Base-by-base conservation (phyloP, 2,329 filamentous ascomycete species). In the Monilinia fructigena region DNA sequence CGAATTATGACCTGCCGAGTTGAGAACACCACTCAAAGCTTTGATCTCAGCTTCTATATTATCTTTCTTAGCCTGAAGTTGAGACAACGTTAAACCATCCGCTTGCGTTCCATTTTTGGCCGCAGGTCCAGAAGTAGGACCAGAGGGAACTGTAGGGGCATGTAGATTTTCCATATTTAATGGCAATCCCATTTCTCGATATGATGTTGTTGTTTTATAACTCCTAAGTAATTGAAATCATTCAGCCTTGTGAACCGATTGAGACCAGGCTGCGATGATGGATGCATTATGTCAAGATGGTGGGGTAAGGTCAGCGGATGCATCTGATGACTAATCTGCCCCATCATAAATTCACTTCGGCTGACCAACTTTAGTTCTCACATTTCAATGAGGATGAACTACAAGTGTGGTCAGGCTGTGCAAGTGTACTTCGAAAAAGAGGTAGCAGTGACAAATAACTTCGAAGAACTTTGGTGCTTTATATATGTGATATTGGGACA, bases 11-110 rank as follows among this genome's bases (percentile, higher is more conserved):
- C 85, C 74, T 80, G 97, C 93, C 71, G 93, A 95, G 71, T 93
- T 91, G n/a, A 99, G 85, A 18, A 98, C 92, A 63, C 88, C 84
- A 68, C 93, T 88, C 11, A 98, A 82, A 18, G 93, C 91, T 73
- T 89, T 91, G 68, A 99, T 84, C 80, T 99, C 94, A 58, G 86
- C 87, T 79, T 99, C 95, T 55, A 97, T 80, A 66, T 86, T 84
- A 72, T 94, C 89, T 78, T 97, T 98, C 80, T 92, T 90, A 45
- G 85, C 84, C 75, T 95, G 91, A 62, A 98, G 86, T 80, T 96
- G 89, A 54, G 85, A 80, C 75, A 97, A 86, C 60, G 91, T 89
- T 72, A 92, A 79, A 69, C 89, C 83, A 70, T 81, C 80, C 64
- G 79, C 83, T 63, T 85, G 80, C 71, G 85, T 80, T 71, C 89